Percentiles rank a stretch among this genome's conserved stretches.
phyloP scores from a whole-genome alignment of 164 flowering plant species.

The Stephania japonica region DNA sequence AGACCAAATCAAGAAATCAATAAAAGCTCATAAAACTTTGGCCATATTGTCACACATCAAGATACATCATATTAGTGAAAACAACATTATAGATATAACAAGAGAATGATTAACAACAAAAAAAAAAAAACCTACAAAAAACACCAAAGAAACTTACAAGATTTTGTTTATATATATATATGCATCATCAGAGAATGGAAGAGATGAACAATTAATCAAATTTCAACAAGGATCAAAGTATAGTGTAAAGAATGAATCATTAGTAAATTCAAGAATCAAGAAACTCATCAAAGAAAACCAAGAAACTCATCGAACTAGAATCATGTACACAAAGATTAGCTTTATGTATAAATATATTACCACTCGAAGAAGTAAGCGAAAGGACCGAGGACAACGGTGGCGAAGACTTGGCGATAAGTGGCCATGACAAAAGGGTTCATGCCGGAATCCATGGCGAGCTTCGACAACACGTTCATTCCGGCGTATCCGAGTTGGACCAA shows the following conservation, averaged over 20 bases:
- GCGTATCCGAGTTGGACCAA: slow-evolving; percentile 56
- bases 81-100: no score
- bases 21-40: no score
- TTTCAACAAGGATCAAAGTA: not conserved
- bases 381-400: slow-evolving; percentile 42
- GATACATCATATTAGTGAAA: no score
- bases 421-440: slow-evolving; percentile 67
- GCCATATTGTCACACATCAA: no score
- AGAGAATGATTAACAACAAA: not conserved
- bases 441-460: slow-evolving; percentile 66
- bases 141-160: not conserved
- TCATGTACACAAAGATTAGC: no score
- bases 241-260: no score
- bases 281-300: not conserved
- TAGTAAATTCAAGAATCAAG: not conserved
- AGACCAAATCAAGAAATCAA: no score
- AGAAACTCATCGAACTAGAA: not conserved
- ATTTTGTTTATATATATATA: no score
- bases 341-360: slow-evolving; percentile 21
- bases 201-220: not conserved
- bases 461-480: slow-evolving; percentile 51
- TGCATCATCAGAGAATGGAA: no score
- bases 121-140: not conserved
- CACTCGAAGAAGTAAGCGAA: slow-evolving; percentile 57
- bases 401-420: slow-evolving; percentile 62